Conservation (phyloP, 305 asterid species). For the Salvia sclarea region DNA sequence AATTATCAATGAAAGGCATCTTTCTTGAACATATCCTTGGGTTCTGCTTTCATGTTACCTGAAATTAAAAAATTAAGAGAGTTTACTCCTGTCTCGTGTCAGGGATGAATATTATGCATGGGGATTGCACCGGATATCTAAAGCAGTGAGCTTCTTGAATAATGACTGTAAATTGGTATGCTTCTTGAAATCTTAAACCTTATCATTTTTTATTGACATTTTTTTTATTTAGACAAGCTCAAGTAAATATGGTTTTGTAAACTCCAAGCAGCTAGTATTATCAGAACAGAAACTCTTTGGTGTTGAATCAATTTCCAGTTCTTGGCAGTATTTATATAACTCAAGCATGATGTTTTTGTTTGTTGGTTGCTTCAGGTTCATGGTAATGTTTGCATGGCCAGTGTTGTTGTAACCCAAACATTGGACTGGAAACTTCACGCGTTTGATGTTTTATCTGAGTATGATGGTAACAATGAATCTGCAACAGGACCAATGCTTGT, state of each 20-base stretch:
- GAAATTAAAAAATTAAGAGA: constrained; percentile 21
- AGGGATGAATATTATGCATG: constrained; percentile 97
- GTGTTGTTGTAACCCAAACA: constrained; percentile 95
- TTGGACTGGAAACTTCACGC: constrained; percentile 99
- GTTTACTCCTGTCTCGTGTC: constrained; percentile 36
- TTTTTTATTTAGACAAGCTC: constrained; percentile 27
- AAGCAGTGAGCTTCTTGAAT: constrained; percentile 98
- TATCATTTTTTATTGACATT: constrained; percentile 22
- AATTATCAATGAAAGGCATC: neutral
- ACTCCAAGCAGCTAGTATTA: constrained; percentile 27
- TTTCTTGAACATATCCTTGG: constrained; percentile 18
- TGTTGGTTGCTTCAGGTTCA: constrained; percentile 73
- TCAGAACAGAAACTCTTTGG: neutral
- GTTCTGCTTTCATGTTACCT: constrained; percentile 27
- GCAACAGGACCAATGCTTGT: constrained; percentile 93
- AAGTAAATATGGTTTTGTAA: constrained; percentile 21
- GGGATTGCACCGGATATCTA: constrained; percentile 97
- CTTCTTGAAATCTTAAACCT: constrained; percentile 25
- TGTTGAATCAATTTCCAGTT: constrained; percentile 24
- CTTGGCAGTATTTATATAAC: constrained; percentile 1
- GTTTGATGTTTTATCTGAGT: constrained; percentile 95
- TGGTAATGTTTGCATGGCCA: constrained; percentile 95
- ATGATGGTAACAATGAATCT: constrained; percentile 87
- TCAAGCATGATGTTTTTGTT: constrained; percentile 22
- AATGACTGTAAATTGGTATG: constrained; percentile 97